Evolutionary conservation across 192 early-diverging fungal genomes (phyloP), one percentile per base, ranked within the genome.

Genomic region (Coemansia sp.): DNA sequence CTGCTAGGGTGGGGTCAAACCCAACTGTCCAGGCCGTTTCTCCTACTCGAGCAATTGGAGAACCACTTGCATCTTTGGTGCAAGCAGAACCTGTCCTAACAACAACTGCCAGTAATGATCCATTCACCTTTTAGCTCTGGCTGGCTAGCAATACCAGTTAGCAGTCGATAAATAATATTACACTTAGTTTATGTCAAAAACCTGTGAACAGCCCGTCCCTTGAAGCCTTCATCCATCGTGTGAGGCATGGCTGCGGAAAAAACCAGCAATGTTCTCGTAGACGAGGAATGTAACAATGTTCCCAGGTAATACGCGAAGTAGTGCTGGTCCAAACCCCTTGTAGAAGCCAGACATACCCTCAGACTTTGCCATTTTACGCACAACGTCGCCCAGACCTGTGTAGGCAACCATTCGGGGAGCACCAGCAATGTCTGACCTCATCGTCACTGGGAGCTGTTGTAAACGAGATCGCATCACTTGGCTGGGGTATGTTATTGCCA

Each of bases 241-340:
- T 3, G 40, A 48, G 17, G 88, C 85, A 51, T 85, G 81, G 3
- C 85, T 71, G n/a, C 86, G 88, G 62, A 90, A 83, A 56, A 81
- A 87, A 4, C 79, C 81, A 11, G 84, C 81, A 51, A 92, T 77
- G 39, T 86, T 90, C 66, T 97, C 97, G 72, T 99, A 99, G 0
- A 96, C 93, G n/a, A 93, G 86, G 87, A 99, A 99, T 2, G 97
- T 99, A 24, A 97, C 88, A 59, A 92, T 89, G 8, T 96, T 97
- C 6, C 97, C 94, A 2, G 97, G 97, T 34, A 97, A 77, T 1
- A 99, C 94, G 11, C 95, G 87, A 10, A 97, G 73, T 13, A 98
- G 75, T 46, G 92, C 94, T 4, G 94, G 90, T 1, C 92, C 93
- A 51, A 96, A 82, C 0, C 96, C 96, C 74, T 97, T 96, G 85